Base-by-base conservation (phyloP, 352 stramenopile genomes). In the Globisporangium abappressorium region DNA sequence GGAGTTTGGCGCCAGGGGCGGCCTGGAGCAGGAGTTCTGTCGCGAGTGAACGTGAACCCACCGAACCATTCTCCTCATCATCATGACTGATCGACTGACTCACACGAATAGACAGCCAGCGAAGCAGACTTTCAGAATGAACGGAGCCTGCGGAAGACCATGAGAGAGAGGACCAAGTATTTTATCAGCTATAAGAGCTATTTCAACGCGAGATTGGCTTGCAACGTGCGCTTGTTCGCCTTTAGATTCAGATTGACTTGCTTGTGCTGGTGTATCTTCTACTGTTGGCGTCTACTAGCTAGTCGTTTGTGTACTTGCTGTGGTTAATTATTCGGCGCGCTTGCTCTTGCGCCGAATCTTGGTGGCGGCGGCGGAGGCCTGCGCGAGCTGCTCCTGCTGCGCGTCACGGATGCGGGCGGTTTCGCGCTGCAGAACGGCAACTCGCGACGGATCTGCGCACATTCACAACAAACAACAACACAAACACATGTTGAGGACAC, bases 351-450 rank as follows among this genome's bases (percentile, higher is more conserved):
- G n/a, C 54, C 66, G 64, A 70, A 55, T 81, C 43, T 69, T 77
- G 64, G 63, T 70, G 63, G 70, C 46, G 57, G 57, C 2, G n/a
- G 41, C 22, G 9, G 7, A 22, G 20, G 43, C 41, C 22, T 22
- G 18, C 18, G 43, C 18, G 5, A 86, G 70, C 2, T 68, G 69
- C 63, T 75, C 63, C 49, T 91, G 84, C 73, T 92, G 84, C 64
- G 79, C 65, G 22, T 78, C 62, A 24, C 84, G 80, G 60, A 92
- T 74, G 38, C 81, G 82, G 15, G 78, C 72, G n/a, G 79, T 78
- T 73, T 91, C 82, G 66, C 71, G 76, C 41, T 79, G 72, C 7
- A 92, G 76, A 43, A 86, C 65, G 18, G 75, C 78, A 24, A 92
- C 80, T 34, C 84, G 79, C 26, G 74, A 57, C 2, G 84, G 82